phyloP scores from a whole-genome alignment of 2,329 filamentous ascomycete genomes.

The Talaromyces sp. region DNA sequence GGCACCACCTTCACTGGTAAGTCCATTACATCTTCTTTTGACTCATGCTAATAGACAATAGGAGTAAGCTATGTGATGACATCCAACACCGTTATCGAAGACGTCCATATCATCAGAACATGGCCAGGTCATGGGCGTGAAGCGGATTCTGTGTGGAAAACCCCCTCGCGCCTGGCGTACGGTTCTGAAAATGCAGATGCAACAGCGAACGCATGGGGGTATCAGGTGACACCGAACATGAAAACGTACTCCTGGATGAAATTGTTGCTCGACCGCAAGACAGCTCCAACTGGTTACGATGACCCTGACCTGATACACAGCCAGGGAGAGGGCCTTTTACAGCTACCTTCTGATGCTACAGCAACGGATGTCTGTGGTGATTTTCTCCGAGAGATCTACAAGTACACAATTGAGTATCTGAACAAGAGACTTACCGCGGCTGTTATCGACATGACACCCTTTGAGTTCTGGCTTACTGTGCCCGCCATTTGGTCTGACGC shows the following conservation, averaged over 20 bases:
- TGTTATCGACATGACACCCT: slow-evolving; percentile 9
- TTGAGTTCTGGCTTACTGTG: slow-evolving; percentile 24
- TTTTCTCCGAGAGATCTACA: slow-evolving; percentile 19
- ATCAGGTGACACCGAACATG: slow-evolving; percentile 18
- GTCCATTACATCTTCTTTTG: slow-evolving; percentile 6
- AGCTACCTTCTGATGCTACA: slow-evolving; percentile 16
- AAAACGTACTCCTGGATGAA: slow-evolving; percentile 26
- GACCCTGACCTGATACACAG: slow-evolving; percentile 12
- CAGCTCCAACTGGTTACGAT: slow-evolving; percentile 16
- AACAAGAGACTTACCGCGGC: slow-evolving; percentile 13
- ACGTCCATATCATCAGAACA: slow-evolving; percentile 14
- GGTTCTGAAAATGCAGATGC: neutral
- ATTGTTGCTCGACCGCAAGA: slow-evolving; percentile 20
- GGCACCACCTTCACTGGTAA: slow-evolving; percentile 19
- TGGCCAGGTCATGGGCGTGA: slow-evolving; percentile 13
- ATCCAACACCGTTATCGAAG: neutral
- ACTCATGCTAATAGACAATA: slow-evolving; percentile 2
- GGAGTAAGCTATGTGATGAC: neutral
- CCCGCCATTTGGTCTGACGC: slow-evolving; percentile 26
- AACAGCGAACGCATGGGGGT: slow-evolving; percentile 18
- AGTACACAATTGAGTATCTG: slow-evolving; percentile 13
- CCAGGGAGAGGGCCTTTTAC: slow-evolving; percentile 12
- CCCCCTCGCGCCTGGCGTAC: slow-evolving; percentile 24
- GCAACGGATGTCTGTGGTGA: slow-evolving; percentile 19
- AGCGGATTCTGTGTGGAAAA: slow-evolving; percentile 16